Base-by-base conservation (phyloP, 371 early-diverging fungal genomes). In the Apophysomyces variabilis region DNA sequence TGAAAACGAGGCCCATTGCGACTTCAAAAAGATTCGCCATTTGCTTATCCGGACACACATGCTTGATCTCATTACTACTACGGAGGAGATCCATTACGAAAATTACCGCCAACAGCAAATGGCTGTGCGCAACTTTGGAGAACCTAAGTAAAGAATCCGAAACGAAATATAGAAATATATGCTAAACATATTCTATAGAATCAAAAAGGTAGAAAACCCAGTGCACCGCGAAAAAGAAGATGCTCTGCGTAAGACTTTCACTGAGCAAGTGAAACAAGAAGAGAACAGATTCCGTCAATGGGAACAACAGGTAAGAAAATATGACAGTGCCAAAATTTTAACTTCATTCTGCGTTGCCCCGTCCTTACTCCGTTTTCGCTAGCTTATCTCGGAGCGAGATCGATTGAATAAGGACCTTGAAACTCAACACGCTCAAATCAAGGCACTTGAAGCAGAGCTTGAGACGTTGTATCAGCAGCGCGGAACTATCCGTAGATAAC, bases 221-320 rank as follows among this genome's bases (percentile, higher is more conserved):
- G 91, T 93, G 75, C 92, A 95, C 87, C 91, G 94, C 79, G 95
- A 96, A 50, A 96, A 96, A 73, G 98, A 98, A 76, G 97, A 96
- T 66, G 80, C 80, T 12, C 85, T 98, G 64, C 88, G 96, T 65
- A 92, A 92, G 73, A 85, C 92, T 47, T 96, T 98, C 74, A 95
- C 97, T 56, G 96, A 97, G 73, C 95, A 97, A 73, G 98, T 97
- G 64, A 87, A 92, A 65, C 69, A 87, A 70, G 97, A 98, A 81
- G 98, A 98, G 84, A 86, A 87, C 71, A 77, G 97, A 66, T 98
- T 98, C 89, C 89, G 97, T 69, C 89, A 94, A 74, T 98, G 98
- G 98, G 98, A 97, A 75, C 95, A 95, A 77, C 93, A 89, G 86
- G 93, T 93, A 82, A 58, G 43, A 38, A n/a, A 14, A 57, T 26